Conservation (phyloP, 1,284 basidiomycete species). For the Golubevia pallescens region DNA sequence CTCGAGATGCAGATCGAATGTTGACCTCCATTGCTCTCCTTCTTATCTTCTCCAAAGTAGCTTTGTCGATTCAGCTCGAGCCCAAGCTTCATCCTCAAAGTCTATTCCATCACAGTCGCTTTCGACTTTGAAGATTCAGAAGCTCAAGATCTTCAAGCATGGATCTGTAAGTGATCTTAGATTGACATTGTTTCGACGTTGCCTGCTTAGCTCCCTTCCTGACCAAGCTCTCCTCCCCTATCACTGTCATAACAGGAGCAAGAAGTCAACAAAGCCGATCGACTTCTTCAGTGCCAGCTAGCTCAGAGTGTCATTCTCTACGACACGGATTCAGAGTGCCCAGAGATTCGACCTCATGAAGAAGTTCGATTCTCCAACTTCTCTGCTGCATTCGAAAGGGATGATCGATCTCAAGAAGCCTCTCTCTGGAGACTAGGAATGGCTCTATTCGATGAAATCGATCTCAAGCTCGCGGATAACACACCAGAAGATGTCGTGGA, state of each 20-base stretch:
- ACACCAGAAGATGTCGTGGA: slow-evolving; percentile 71
- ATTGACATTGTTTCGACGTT: slow-evolving; percentile 1
- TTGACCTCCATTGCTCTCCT: neutral
- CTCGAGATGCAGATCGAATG: neutral
- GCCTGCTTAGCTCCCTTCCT: neutral
- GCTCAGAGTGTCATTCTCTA: neutral
- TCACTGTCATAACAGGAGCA: neutral
- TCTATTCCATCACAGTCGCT: neutral
- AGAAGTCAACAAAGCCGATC: slow-evolving; percentile 25
- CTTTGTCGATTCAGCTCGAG: neutral
- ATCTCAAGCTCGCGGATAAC: slow-evolving; percentile 73
- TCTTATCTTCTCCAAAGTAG: neutral
- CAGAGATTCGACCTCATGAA: slow-evolving; percentile 19
- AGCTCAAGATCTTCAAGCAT: slow-evolving; percentile 36
- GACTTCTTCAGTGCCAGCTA: neutral
- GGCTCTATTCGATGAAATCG: slow-evolving; percentile 84
- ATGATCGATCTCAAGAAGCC: slow-evolving; percentile 78
- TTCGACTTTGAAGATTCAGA: slow-evolving; percentile 26
- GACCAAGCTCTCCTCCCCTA: neutral
- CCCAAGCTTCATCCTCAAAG: slow-evolving; percentile 4
- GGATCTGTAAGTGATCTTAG: slow-evolving; percentile 8
- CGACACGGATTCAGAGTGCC: neutral
- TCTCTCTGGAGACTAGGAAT: slow-evolving; percentile 83
- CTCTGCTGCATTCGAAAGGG: slow-evolving; percentile 74
- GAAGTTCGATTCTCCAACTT: slow-evolving; percentile 80